A percentile compares a stretch with the other conserved stretches of the same genome.
phyloP scores from a whole-genome alignment of 129 eudicot genomes.

The Daucus carota region DH1_v3.0 NC_030389.2:37165501-37166000 shows the following conservation, averaged over 20 bases:
- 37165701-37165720: neutral
- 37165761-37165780: constrained; percentile 54
- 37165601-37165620: neutral
- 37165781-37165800: constrained; percentile 72
- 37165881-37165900: constrained; percentile 64
- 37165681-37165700: neutral
- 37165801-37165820: constrained; percentile 56
- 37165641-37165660: neutral
- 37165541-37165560: neutral
- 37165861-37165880: constrained; percentile 77
- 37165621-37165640: neutral
- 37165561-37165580: neutral
- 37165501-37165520: neutral
- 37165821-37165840: constrained; percentile 49
- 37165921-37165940: constrained; percentile 75
- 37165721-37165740: neutral
- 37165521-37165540: neutral
- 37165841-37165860: constrained; percentile 73
- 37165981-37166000: constrained; percentile 58
- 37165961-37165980: constrained; percentile 51
- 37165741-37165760: constrained; percentile 5
- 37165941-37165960: constrained; percentile 76
- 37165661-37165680: neutral
- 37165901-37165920: constrained; percentile 68
- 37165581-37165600: neutral